Evolutionary conservation across 176 grass and related monocot genomes (phyloP), one percentile per base, ranked within the genome.

Genomic region (Elymus sibiricus): DNA sequence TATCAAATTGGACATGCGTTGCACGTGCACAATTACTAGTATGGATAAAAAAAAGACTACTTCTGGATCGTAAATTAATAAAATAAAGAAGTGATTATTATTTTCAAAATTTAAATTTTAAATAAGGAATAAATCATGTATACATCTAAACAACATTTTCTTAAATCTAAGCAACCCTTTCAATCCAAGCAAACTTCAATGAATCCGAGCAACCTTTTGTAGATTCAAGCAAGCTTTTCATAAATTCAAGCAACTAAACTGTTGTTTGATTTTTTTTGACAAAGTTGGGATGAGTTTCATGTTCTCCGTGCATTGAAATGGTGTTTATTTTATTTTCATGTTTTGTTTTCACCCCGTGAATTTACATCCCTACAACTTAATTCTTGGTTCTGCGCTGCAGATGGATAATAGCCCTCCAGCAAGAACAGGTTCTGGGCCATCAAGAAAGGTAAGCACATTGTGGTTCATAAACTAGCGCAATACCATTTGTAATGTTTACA

Each of bases 361-460:
- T 26, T 26, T 47, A 5, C 7, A 69, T 87, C 71, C 32, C 27
- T 62, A 14, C 5, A 31, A 47, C 8, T 74, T 79, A 71, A 0
- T 70, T 22, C 70, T 79, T 85, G 63, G 64, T 79, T 85, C 38
- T 79, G 68, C 62, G 4, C 34, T 70, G 39, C 91, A 99, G 97
- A 31, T 94, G 88, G 97, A 99, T 84, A 86, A 86, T 75, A 58
- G 55, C 21, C 85, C 93, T 81, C 92, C 97, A 88, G 69, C 91
- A 67, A 92, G 89, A 93, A 88, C 88, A 56, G 94, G 94, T 76
- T 94, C 97, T 66, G 94, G 97, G 27, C 82, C 86, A 25, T 92
- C 94, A 78, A 94, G 97, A 76, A 99, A 99, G 97, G 94, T 96
- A 96, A 5, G n/a, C 40, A 83, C 26, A 80, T 84, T 70, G 39